Percentiles rank a stretch among this genome's conserved stretches.
Evolutionary conservation across 1,139 yeast species (phyloP).

Genomic region (Sugiyamaella grinbergsii): DNA sequence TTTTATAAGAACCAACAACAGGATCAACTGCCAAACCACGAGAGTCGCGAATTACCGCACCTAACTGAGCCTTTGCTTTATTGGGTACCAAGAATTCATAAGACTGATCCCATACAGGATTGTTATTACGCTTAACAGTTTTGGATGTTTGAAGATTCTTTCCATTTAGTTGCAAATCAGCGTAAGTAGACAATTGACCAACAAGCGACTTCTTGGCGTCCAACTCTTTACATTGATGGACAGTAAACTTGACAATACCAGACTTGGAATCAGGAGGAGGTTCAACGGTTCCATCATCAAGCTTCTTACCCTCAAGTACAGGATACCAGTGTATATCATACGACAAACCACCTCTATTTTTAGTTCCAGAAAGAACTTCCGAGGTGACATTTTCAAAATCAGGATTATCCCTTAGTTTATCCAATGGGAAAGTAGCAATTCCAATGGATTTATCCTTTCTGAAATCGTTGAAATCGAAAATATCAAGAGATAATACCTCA

Average conservation of each 20-base stretch:
- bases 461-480: constrained; percentile 73
- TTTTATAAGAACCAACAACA: constrained; percentile 50
- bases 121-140: constrained; percentile 60
- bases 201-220: constrained; percentile 64
- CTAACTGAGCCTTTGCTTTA: constrained; percentile 67
- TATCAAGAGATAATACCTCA: constrained; percentile 73
- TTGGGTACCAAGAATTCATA: constrained; percentile 75
- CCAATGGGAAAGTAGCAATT: constrained; percentile 72
- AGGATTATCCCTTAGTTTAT: constrained; percentile 56
- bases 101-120: constrained; percentile 67
- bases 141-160: constrained; percentile 60
- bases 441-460: constrained; percentile 85
- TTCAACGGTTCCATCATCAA: constrained; percentile 81
- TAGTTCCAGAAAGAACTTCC: constrained; percentile 70
- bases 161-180: constrained; percentile 67
- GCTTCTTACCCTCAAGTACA: constrained; percentile 69
- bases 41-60: constrained; percentile 66
- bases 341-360: constrained; percentile 71
- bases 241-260: constrained; percentile 75
- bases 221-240: constrained; percentile 72
- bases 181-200: constrained; percentile 71
- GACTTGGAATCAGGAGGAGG: constrained; percentile 94
- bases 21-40: constrained; percentile 63
- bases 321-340: constrained; percentile 79
- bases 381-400: constrained; percentile 55